Evolutionary conservation across 164 flowering plant species (phyloP).

Genomic region (Macadamia integrifolia): DNA sequence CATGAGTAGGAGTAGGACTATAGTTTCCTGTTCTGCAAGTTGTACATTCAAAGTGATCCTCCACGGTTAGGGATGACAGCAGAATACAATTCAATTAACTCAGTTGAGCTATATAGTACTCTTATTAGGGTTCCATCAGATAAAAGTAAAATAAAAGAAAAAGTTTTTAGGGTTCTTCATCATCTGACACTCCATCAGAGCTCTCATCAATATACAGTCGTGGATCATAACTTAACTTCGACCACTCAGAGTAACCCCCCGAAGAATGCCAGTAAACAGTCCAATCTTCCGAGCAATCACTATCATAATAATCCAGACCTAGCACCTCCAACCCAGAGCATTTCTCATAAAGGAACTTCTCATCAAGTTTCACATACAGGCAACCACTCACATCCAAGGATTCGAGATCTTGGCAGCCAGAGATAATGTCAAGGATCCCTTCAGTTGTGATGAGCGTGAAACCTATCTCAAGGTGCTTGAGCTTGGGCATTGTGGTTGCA

Average conservation of each 20-base stretch:
- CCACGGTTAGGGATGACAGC: too few relatives aligned
- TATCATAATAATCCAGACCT: slow-evolving; percentile 34
- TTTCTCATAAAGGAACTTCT: too few relatives aligned
- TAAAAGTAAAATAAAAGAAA: too few relatives aligned
- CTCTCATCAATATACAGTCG: too few relatives aligned
- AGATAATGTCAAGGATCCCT: slow-evolving; percentile 25
- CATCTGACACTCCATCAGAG: slow-evolving; percentile 28
- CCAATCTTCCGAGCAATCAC: slow-evolving; percentile 33
- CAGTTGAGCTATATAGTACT: too few relatives aligned
- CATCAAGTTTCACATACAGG: slow-evolving; percentile 43
- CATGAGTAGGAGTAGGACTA: too few relatives aligned
- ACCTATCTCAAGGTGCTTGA: slow-evolving; percentile 64
- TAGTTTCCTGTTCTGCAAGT: too few relatives aligned
- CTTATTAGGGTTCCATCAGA: too few relatives aligned
- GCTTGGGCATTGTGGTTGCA: slow-evolving; percentile 70
- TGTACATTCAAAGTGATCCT: too few relatives aligned
- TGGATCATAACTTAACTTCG: slow-evolving; percentile 10
- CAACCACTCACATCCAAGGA: slow-evolving; percentile 69
- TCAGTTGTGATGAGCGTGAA: slow-evolving; percentile 36
- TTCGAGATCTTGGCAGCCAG: slow-evolving; percentile 36
- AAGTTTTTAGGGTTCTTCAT: too few relatives aligned
- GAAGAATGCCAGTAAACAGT: slow-evolving; percentile 24
- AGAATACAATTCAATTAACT: too few relatives aligned
- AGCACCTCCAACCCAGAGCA: too few relatives aligned
- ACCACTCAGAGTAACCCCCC: slow-evolving; percentile 42